Evolutionary conservation across 805 yeast species (phyloP).

Genomic region (Kluyveromyces aestuarii): DNA sequence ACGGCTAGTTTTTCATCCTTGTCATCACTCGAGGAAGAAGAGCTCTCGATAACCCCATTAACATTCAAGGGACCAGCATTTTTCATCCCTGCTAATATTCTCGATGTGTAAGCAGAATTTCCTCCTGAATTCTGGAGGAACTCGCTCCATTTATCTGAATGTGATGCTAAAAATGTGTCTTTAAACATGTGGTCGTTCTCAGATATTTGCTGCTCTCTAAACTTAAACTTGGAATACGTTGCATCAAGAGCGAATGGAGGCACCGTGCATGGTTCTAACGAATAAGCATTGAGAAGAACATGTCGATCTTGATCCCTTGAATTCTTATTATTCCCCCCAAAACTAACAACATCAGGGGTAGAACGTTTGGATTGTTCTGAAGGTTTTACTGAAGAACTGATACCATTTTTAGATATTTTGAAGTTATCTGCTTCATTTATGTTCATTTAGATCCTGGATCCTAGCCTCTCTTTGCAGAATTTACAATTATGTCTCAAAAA

Average conservation of each 20-base stretch:
- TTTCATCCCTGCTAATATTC: not conserved
- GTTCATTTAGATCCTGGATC: too few species aligned
- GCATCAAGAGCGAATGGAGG: slow-evolving; percentile 60
- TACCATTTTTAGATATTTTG: not conserved
- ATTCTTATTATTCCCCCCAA: not conserved
- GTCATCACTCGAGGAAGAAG: not conserved
- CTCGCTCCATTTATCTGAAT: slow-evolving; percentile 42
- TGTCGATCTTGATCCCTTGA: not conserved
- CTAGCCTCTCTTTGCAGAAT: too few species aligned
- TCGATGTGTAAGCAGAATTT: slow-evolving; percentile 18
- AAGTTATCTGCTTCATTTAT: too few species aligned
- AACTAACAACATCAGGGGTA: not conserved
- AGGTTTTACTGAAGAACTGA: too few species aligned
- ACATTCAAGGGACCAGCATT: not conserved
- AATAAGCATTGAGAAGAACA: slow-evolving; percentile 22
- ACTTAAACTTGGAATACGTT: not conserved
- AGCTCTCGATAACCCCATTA: not conserved
- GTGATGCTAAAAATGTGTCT: slow-evolving; percentile 30
- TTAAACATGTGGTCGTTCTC: slow-evolving; percentile 10
- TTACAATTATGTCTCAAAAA: too few species aligned
- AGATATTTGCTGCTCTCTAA: slow-evolving; percentile 18
- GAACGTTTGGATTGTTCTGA: not conserved
- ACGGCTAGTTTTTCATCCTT: not conserved
- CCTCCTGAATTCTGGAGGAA: slow-evolving; percentile 33
- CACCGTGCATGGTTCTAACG: slow-evolving; percentile 34